These are phyloP conservation scores for Orbilia brochopaga DNA, from an alignment of 2,329 filamentous ascomycete genomes.

Conservation along the genomic window DNA sequence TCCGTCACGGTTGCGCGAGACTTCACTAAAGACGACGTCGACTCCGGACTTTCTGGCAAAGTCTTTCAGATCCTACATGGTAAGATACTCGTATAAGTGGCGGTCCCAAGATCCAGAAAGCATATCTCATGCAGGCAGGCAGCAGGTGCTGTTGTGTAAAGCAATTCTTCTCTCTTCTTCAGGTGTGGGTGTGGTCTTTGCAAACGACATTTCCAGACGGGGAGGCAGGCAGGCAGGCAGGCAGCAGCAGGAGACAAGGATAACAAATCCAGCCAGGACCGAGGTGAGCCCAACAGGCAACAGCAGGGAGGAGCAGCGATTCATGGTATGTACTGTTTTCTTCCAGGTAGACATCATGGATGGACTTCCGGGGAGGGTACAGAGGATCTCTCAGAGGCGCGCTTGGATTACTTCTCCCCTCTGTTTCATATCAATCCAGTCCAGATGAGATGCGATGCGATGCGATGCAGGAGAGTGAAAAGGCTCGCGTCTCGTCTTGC, in stretches of 20 bases:
- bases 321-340: conserved; percentile 35
- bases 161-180: conserved; percentile 28
- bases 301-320: conserved; percentile 34
- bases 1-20: conserved; percentile 86
- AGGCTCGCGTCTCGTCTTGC: conserved; percentile 22
- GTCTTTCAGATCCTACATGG: conserved; percentile 96
- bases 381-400: conserved; percentile 42
- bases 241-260: conserved; percentile 35
- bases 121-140: conserved; percentile 47
- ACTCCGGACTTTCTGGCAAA: conserved; percentile 96
- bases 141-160: conserved; percentile 40
- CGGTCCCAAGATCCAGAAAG: conserved; percentile 56
- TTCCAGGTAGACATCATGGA: conserved; percentile 35
- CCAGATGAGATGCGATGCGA: conserved; percentile 41
- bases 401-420: conserved; percentile 5
- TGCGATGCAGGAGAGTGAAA: conserved; percentile 18
- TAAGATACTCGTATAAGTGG: conserved; percentile 56
- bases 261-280: conserved; percentile 50
- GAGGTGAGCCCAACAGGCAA: conserved; percentile 42
- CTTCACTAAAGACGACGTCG: conserved; percentile 98
- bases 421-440: conserved; percentile 36
- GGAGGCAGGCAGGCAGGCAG: neutral
- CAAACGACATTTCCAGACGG: conserved; percentile 37
- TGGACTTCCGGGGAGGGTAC: conserved; percentile 29
- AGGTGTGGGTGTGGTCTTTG: conserved; percentile 11